A percentile compares a stretch with the other conserved stretches of the same genome.
phyloP scores from a whole-genome alignment of 371 early-diverging fungal species.

The Mucor racemosus region DNA sequence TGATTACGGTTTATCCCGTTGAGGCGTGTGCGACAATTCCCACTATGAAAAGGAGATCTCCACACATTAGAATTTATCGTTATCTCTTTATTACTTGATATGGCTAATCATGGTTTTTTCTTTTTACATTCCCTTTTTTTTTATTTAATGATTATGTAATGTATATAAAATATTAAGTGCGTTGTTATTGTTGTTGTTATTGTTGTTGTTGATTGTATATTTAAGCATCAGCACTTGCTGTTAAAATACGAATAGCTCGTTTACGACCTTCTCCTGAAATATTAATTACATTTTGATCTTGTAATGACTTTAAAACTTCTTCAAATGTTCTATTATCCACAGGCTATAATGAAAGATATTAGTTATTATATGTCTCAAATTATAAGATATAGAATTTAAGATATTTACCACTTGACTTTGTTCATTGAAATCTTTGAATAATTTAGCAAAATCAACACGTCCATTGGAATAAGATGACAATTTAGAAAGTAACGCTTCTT shows the following conservation, averaged over 20 bases:
- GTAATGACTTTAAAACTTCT: conserved; percentile 40
- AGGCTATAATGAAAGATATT: conserved; percentile 26
- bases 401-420: conserved; percentile 59
- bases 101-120: not conserved
- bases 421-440: conserved; percentile 53
- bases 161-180: not conserved
- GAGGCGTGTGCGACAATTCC: not conserved
- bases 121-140: not conserved
- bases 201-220: too few species aligned
- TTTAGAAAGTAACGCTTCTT: conserved; percentile 48
- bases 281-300: conserved; percentile 41
- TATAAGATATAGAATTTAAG: not conserved
- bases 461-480: conserved; percentile 41
- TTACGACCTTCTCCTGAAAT: conserved; percentile 47
- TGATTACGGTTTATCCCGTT: conserved; percentile 6
- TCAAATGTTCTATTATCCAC: conserved; percentile 46
- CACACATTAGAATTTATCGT: not conserved
- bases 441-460: conserved; percentile 43
- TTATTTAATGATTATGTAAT: not conserved
- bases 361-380: too few species aligned
- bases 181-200: too few species aligned
- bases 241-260: conserved; percentile 34
- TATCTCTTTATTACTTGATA: not conserved
- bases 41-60: not conserved
- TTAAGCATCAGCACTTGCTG: conserved; percentile 17